Evolutionary conservation across 345 rosid species (phyloP).

Genomic region (Aurinia saxatilis): DNA sequence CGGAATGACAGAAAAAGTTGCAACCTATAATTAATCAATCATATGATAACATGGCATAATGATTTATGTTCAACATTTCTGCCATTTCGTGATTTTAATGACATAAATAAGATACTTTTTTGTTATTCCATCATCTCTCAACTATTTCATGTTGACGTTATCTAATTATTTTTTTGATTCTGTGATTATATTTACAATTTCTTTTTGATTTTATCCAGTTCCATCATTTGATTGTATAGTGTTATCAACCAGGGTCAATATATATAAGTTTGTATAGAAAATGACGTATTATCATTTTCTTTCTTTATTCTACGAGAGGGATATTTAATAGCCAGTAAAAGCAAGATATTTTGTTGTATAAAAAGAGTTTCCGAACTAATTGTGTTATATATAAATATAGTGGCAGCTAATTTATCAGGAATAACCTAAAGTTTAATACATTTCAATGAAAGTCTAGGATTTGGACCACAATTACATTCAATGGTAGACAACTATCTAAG

Average conservation of each 20-base stretch:
- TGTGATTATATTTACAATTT: no score
- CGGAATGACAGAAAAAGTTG: no score
- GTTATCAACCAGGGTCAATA: neutral
- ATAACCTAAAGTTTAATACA: neutral
- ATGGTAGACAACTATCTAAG: slow-evolving; percentile 16
- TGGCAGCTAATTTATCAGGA: neutral
- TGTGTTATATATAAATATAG: neutral
- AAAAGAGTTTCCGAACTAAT: neutral
- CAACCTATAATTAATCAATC: no score
- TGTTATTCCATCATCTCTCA: no score
- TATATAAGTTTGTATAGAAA: neutral
- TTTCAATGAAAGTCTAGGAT: neutral
- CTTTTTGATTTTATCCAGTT: no score
- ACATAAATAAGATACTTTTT: no score
- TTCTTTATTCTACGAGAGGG: neutral
- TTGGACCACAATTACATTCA: neutral
- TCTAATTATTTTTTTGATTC: no score
- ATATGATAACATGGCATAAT: no score
- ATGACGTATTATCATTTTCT: neutral
- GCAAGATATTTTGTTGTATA: neutral
- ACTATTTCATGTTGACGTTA: no score
- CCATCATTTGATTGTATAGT: no score
- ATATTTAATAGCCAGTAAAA: neutral
- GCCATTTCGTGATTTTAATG: neutral
- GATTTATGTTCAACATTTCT: neutral